Base-by-base conservation (phyloP, 208 protist species). In the Trypanosoma vivax region DNA sequence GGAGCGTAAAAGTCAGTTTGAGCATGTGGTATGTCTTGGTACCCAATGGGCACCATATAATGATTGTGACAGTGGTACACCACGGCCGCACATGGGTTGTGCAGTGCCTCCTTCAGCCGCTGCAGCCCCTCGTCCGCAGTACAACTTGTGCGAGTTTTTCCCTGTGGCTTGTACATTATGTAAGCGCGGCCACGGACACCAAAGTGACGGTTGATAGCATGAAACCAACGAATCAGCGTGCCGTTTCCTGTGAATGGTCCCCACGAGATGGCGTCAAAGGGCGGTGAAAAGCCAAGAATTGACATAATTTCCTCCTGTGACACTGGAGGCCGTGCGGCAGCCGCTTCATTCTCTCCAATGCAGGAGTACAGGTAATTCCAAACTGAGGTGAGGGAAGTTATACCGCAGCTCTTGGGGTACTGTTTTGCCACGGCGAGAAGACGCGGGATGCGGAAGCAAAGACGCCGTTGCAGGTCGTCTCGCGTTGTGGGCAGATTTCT, bases 51-150 rank as follows among this genome's bases (percentile, higher is more conserved):
- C 7, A 90, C 79, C 85, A 96, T 95, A 70, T 97, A 96, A 56
- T 97, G 92, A 54, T 97, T 97, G 63, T 93, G 60, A 67, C 85
- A 96, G 51, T 97, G 92, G 60, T 97, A 97, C 29, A 97, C 86
- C 13, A 97, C 43, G 3, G 84, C 88, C 25, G 74, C 81, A 49
- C 86, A 63, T 1, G 77, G 86, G 38, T 89, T 63, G 16, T 61
- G 65, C 29, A 96, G 70, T 3, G 70, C 78, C 2, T 54, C 55
- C 48, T 92, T 91, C 51, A 94, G 63, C n/a, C 65, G 55, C 46
- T 78, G 67, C 18, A 67, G 47, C 13, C 70, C 81, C 5, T 60
- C 73, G 5, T 65, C 68, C 13, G 76, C 55, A 41, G 70, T 69
- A n/a, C 70, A 76, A 10, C 69, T 70, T 9, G 89, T 93, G 31